Base-by-base conservation (phyloP, 352 stramenopile species). In the Phytophthora hibernalis region DNA sequence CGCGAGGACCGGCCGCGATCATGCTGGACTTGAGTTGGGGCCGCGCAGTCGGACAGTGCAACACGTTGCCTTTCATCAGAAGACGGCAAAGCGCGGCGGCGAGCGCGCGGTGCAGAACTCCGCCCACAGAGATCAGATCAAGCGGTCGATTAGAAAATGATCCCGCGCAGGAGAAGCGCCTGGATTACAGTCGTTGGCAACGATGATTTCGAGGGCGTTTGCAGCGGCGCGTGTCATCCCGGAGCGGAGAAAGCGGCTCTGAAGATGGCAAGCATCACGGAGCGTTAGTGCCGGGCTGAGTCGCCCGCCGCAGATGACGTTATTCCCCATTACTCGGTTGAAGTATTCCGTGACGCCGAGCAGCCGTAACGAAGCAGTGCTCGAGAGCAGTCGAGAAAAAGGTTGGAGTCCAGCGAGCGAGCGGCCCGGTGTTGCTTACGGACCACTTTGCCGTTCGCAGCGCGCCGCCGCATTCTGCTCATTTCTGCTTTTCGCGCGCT, bases 141-240 rank as follows among this genome's bases (percentile, higher is more conserved):
- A 13, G 28, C 45, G 43, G 43, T 69, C 62, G 57, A 76, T 66
- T 72, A 63, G 58, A 76, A 72, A 76, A 72, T 69, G 57, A 22
- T 44, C 63, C 47, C 44, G 31, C 43, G 65, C 40, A 47, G 40
- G 57, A 72, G 54, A 72, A 62, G 43, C 43, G 37, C 26, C 38
- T 13, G 5, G 35, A 35, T 54, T 61, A 47, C 65, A 72, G 57
- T 43, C 20, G 37, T 43, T 43, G 53, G 5, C 58, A 43, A 47
- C 15, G 51, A 62, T 51, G 38, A 59, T 40, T 33, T 33, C 22
- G 37, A 16, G 16, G 16, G 12, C 18, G 28, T 7, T 30, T 40
- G 43, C 44, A 21, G 33, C 50, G 47, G 42, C 10, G n/a, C 15
- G 44, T 45, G 61, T 45, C 53, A 58, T 69, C 53, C 59, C 45